Evolutionary conservation across 176 grass and related monocot genomes (phyloP), one percentile per base, ranked within the genome.

Genomic region (Paspalum notatum): DNA sequence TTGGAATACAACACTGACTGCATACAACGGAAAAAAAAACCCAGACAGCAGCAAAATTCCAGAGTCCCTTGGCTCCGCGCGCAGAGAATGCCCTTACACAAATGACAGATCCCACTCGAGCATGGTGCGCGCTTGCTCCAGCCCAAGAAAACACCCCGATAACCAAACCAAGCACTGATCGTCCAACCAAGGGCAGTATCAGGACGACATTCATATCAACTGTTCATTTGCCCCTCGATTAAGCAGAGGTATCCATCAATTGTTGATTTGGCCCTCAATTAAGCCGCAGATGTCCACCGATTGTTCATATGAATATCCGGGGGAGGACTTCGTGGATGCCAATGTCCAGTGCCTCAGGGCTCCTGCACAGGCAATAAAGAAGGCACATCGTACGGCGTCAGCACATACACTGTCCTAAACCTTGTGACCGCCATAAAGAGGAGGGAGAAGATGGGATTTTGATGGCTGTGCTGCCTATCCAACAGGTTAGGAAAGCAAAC

Each of bases 321-420:
- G 90, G 96, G 84, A 98, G 47, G 49, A 98, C 82, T 86, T 98
- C 96, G 42, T 98, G 92, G 71, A 78, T 86, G 37, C 53, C 75
- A 47, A 98, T 95, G 90, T 98, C 96, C 88, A 98, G 54, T 12
- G 69, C 20, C 86, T 95, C 96, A 21, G 92, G 90, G 75, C 84
- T 95, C 90, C 92, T 98, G 64, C 81, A 74, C 24, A 60, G 75
- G 77, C 49, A 87, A 56, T 56, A 76, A 71, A 56, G 44, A 12
- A 11, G 57, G 42, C 26, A 21, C 26, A 60, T 50, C 21, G 83
- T 68, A 81, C 80, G 32, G 51, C 40, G 80, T 76, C 48, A 78
- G 76, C 66, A 79, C 27, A 47, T 9, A 17, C 60, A 11, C 62
- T 57, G 79, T 67, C 62, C 60, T 49, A 74, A 85, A 80, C 44